Evolutionary conservation across 2,329 filamentous ascomycete genomes (phyloP).

Genomic region (Gliomastix tumulicola): DNA sequence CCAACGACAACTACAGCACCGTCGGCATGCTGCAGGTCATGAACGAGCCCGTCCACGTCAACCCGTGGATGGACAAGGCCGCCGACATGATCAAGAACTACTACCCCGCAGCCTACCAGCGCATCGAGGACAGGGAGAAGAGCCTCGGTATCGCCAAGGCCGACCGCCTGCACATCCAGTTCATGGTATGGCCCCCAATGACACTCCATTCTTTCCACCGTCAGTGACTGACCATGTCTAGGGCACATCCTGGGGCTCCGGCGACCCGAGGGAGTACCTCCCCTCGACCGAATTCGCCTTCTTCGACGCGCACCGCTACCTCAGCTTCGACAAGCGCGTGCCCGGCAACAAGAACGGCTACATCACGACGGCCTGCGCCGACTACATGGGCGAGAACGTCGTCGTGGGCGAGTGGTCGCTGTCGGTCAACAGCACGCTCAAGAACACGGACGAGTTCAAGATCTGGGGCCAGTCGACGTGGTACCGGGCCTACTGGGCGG

Average conservation of each 20-base stretch:
- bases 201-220: not conserved
- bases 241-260: not conserved
- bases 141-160: slow-evolving; percentile 56
- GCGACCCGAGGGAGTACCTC: slow-evolving; percentile 47
- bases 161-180: slow-evolving; percentile 74
- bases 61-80: slow-evolving; percentile 49
- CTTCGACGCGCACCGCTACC: slow-evolving; percentile 53
- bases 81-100: slow-evolving; percentile 50
- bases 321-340: slow-evolving; percentile 65
- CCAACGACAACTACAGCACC: slow-evolving; percentile 37
- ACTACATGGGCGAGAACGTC: slow-evolving; percentile 49
- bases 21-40: slow-evolving; percentile 53
- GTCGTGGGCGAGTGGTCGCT: slow-evolving; percentile 55
- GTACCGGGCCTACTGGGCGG: slow-evolving; percentile 59
- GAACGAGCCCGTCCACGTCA: slow-evolving; percentile 39
- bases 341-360: slow-evolving; percentile 54
- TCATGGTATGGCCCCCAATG: slow-evolving; percentile 22
- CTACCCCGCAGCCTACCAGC: slow-evolving; percentile 64
- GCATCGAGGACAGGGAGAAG: slow-evolving; percentile 41
- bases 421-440: slow-evolving; percentile 36
- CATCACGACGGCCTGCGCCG: slow-evolving; percentile 51
- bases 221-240: too few species aligned
- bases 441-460: slow-evolving; percentile 57
- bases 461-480: slow-evolving; percentile 56
- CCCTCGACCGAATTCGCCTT: slow-evolving; percentile 60